These are phyloP conservation scores for Fusarium irregulare DNA, from an alignment of 2,329 filamentous ascomycete species.

Conservation along the genomic window DNA sequence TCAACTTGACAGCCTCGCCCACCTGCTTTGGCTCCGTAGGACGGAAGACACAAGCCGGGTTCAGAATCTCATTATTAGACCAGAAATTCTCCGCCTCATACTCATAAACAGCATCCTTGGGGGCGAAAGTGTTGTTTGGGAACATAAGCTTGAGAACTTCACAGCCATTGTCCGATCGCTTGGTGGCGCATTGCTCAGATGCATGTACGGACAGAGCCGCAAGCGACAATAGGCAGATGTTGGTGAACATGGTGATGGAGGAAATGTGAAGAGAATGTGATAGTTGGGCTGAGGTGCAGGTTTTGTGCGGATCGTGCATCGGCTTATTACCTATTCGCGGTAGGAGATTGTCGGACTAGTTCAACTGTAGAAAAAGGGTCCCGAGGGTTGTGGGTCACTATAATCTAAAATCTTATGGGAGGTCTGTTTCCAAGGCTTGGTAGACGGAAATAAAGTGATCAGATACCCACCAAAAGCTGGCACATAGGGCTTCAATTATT, in stretches of 20 bases:
- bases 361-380: background rate
- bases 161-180: constrained; percentile 2
- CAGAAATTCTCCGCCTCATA: constrained; percentile 28
- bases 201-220: background rate
- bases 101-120: constrained; percentile 2
- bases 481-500: background rate
- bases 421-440: background rate
- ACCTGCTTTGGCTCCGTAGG: constrained; percentile 15
- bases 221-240: constrained; percentile 7
- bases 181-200: background rate
- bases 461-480: fast-evolving
- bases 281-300: background rate
- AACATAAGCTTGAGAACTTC: constrained; percentile 5
- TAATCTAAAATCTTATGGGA: background rate
- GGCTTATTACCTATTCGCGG: constrained; percentile 3
- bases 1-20: background rate
- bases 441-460: background rate
- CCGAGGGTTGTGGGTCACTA: background rate
- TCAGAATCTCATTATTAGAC: constrained; percentile 28
- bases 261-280: background rate
- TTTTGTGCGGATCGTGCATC: constrained; percentile 1
- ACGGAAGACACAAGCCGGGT: constrained; percentile 25
- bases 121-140: constrained; percentile 12
- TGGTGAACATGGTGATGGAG: background rate
- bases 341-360: background rate